Evolutionary conservation across 192 early-diverging fungal species (phyloP), one percentile per base, ranked within the genome.

Genomic region (Gorgonomyces haynaldii): DNA sequence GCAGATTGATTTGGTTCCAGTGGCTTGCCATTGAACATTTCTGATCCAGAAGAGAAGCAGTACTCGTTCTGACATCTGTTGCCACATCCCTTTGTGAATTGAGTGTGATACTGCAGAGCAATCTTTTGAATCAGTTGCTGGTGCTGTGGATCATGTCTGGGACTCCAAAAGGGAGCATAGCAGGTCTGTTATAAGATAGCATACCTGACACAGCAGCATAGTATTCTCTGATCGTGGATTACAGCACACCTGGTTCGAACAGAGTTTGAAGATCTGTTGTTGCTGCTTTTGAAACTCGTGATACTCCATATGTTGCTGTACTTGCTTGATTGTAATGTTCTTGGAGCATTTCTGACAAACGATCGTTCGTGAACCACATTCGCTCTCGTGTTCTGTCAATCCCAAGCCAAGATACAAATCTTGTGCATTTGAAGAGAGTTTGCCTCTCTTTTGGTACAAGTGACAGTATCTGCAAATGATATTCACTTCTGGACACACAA

Each of bases 401-500:
- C 58, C 58, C 29, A 59, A 20, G 19, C 59, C 79, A 8, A 76
- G 57, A 37, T 85, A 58, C 3, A 66, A 42, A 60, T 90, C 89
- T 20, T 81, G 69, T 7, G 79, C 57, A 26, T 64, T 60, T 0
- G 55, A 43, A 0, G 81, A 62, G 2, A 46, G 41, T 4, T 49
- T 54, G 0, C 86, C 91, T 48, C 86, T 83, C 13, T 66, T 65
- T 4, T 82, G 72, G 8, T 74, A 53, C 1, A 74, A 81, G 50
- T 80, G 84, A 55, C 91, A 96, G 56, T 80, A 92, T 37, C 82
- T 71, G 56, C 89, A 96, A 15, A 81, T 72, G 50, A 90, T 86
- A 21, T 86, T 57, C 26, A 75, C 72, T 16, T 84, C 74, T 0
- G 80, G 66, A 31, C 91, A 96, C 7, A 45, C 52, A 16, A 71